Conservation (phyloP, 164 flowering plant genomes). For the Nymphaea thermarum region DNA sequence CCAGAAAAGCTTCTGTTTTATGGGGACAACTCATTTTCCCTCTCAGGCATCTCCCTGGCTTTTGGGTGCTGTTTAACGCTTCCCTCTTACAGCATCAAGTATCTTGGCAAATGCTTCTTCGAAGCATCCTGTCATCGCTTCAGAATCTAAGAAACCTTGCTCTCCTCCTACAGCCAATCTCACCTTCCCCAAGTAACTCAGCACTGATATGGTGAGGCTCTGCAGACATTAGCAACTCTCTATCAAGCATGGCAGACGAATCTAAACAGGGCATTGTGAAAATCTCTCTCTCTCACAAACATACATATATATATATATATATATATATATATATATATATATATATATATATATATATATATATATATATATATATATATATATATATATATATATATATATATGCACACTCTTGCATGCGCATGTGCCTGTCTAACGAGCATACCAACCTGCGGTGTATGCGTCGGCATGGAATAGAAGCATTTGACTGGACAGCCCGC, state of each 20-base stretch:
- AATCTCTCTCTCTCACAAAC: too few species aligned
- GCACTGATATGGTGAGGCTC: conserved; percentile 26
- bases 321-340: too few species aligned
- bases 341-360: too few species aligned
- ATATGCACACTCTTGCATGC: background rate
- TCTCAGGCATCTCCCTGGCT: too few species aligned
- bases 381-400: too few species aligned
- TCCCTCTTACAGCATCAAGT: conserved; percentile 16
- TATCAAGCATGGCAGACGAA: too few species aligned
- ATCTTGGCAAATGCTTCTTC: conserved; percentile 22
- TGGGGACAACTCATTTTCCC: too few species aligned
- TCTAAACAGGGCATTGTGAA: background rate
- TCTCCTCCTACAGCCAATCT: conserved; percentile 27
- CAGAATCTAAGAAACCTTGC: conserved; percentile 23
- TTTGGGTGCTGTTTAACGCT: background rate
- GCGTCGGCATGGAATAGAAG: conserved; percentile 28
- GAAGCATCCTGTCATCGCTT: conserved; percentile 17
- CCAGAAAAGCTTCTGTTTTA: too few species aligned
- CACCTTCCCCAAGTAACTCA: conserved; percentile 33
- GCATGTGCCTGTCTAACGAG: background rate
- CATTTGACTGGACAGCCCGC: conserved; percentile 25
- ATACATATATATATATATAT: too few species aligned
- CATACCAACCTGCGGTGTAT: conserved; percentile 29
- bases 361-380: too few species aligned
- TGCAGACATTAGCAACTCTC: conserved; percentile 9